Evolutionary conservation across 2,329 filamentous ascomycete species (phyloP).

Genomic region (Xylaria sp.): DNA sequence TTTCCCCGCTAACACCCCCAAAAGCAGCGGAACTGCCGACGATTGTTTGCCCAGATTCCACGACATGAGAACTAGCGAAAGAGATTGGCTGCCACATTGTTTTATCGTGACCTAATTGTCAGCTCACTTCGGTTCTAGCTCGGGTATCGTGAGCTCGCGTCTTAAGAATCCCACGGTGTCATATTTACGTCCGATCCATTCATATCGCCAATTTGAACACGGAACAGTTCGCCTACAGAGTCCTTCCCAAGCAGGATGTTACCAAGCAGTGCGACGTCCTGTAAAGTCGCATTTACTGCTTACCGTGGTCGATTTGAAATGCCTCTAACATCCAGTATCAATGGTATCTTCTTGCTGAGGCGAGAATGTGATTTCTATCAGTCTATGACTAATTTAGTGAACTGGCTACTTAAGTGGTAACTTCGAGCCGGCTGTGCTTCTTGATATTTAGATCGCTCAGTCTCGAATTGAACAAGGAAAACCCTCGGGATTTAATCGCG

Average conservation of each 20-base stretch:
- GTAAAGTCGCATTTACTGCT: neutral
- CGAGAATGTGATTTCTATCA: constrained; percentile 41
- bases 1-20: constrained; percentile 38
- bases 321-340: constrained; percentile 41
- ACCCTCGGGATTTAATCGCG: neutral
- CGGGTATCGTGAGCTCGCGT: constrained; percentile 3
- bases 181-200: neutral
- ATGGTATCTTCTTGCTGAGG: constrained; percentile 39
- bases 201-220: neutral
- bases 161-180: too few relatives aligned
- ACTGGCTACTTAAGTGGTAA: neutral
- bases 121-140: neutral
- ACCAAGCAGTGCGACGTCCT: neutral
- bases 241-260: neutral
- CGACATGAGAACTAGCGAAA: constrained; percentile 40
- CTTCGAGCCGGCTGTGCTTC: neutral
- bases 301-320: neutral
- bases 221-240: neutral
- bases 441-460: neutral
- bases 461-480: neutral
- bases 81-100: constrained; percentile 39
- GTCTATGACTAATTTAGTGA: neutral
- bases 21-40: constrained; percentile 42
- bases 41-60: constrained; percentile 40
- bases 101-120: neutral